A percentile compares a stretch with the other conserved stretches of the same genome.
phyloP scores from a whole-genome alignment of 1,284 basidiomycete species.

The Vanrija sp. region DNA sequence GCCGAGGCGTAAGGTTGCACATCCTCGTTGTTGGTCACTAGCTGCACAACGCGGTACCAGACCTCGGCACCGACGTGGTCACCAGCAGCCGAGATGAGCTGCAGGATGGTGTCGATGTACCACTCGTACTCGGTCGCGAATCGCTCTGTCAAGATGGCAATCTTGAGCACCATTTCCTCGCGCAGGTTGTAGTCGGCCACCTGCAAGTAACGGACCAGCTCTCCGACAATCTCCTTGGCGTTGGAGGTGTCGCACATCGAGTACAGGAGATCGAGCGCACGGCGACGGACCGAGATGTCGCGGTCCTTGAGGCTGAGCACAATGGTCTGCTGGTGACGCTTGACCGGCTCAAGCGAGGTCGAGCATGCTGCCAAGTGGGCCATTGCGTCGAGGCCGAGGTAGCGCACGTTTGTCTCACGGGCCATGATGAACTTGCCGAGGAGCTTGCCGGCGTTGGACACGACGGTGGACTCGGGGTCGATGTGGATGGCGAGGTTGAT shows the following conservation, averaged over 20 bases:
- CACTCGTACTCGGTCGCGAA: slow-evolving; percentile 90
- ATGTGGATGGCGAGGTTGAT: slow-evolving; percentile 96
- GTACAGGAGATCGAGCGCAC: slow-evolving; percentile 92
- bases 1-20: slow-evolving; percentile 90
- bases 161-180: slow-evolving; percentile 98
- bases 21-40: slow-evolving; percentile 97
- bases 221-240: slow-evolving; percentile 89
- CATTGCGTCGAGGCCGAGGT: slow-evolving; percentile 97
- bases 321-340: slow-evolving; percentile 93
- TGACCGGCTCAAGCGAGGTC: slow-evolving; percentile 84
- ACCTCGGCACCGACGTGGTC: slow-evolving; percentile 99
- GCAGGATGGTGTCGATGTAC: slow-evolving; percentile 94
- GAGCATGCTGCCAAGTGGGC: slow-evolving; percentile 93
- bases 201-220: slow-evolving; percentile 85
- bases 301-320: slow-evolving; percentile 91
- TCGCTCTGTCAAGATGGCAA: slow-evolving; percentile 96
- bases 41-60: slow-evolving; percentile 98
- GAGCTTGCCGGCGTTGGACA: slow-evolving; percentile 82
- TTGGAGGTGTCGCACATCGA: slow-evolving; percentile 98
- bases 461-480: slow-evolving; percentile 84
- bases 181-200: slow-evolving; percentile 93
- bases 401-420: slow-evolving; percentile 97
- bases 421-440: slow-evolving; percentile 94
- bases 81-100: slow-evolving; percentile 91
- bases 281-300: slow-evolving; percentile 91